A percentile compares a stretch with the other conserved stretches of the same genome.
Conservation (phyloP, 306 rosid species). For the Ammopiptanthus mongolicus region DNA sequence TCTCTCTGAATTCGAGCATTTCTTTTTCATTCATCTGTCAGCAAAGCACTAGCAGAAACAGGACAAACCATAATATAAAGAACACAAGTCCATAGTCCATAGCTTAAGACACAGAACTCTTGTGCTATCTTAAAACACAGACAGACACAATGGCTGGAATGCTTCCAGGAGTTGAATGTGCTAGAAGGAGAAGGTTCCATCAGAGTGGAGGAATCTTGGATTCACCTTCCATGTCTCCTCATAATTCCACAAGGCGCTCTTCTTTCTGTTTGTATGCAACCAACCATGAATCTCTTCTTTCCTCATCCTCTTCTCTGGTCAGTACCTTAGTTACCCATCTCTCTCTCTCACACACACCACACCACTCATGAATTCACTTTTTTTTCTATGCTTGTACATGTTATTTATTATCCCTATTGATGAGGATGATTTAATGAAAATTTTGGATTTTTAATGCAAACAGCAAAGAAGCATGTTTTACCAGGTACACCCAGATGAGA, state of each 20-base stretch:
- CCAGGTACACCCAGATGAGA: slow-evolving; percentile 38
- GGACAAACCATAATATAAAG: neutral
- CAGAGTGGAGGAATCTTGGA: slow-evolving; percentile 37
- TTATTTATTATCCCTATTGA: neutral
- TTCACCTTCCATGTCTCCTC: slow-evolving; percentile 19
- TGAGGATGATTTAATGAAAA: neutral
- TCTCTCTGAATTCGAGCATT: neutral
- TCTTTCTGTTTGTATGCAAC: slow-evolving; percentile 59
- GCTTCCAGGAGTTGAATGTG: slow-evolving; percentile 91
- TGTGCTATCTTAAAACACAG: neutral
- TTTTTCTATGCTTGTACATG: neutral
- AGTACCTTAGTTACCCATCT: neutral
- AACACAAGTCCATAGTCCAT: neutral
- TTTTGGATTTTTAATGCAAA: neutral
- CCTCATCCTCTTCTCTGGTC: slow-evolving; percentile 41
- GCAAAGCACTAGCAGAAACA: neutral
- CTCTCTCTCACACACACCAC: no score
- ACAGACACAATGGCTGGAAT: slow-evolving; percentile 55
- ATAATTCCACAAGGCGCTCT: slow-evolving; percentile 48
- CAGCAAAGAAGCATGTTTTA: slow-evolving; percentile 31
- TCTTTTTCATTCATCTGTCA: neutral
- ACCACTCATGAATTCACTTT: neutral
- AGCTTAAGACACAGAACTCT: neutral
- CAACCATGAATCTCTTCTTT: slow-evolving; percentile 45
- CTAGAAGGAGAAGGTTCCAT: slow-evolving; percentile 63